Evolutionary conservation across 352 stramenopile genomes (phyloP).

Genomic region (Pythium scleroteichum): DNA sequence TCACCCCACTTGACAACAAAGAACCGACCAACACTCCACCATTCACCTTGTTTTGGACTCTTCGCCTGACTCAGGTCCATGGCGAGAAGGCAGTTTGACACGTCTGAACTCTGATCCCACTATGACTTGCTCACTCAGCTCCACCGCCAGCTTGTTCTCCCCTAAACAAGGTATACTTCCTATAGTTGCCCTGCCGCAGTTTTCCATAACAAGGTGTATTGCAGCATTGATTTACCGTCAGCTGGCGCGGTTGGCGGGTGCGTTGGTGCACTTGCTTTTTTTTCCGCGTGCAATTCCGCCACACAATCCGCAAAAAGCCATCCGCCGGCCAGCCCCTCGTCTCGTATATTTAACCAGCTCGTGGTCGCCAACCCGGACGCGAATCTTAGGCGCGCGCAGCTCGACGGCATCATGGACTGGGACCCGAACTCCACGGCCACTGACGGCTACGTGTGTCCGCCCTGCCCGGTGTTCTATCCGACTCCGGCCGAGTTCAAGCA

Average conservation of each 20-base stretch:
- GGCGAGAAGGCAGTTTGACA: not conserved
- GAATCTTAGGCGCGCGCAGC: not conserved
- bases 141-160: not conserved
- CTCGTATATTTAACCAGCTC: slow-evolving; percentile 18
- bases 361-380: not conserved
- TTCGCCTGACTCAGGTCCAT: not conserved
- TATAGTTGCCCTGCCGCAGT: not conserved
- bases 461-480: slow-evolving; percentile 86
- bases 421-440: slow-evolving; percentile 47
- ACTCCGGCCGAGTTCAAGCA: slow-evolving; percentile 88
- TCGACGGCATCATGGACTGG: slow-evolving; percentile 52
- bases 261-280: slow-evolving; percentile 27
- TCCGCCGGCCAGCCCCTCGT: not conserved
- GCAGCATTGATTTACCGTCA: not conserved
- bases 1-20: slow-evolving; percentile 25
- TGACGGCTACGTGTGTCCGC: slow-evolving; percentile 81
- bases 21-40: slow-evolving; percentile 22
- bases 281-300: slow-evolving; percentile 18
- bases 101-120: not conserved
- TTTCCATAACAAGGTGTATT: slow-evolving; percentile 1
- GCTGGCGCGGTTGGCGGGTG: not conserved
- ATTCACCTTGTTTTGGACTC: slow-evolving; percentile 16
- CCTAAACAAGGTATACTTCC: slow-evolving; percentile 1
- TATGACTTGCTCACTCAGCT: not conserved
- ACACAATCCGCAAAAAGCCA: slow-evolving; percentile 16